These are phyloP conservation scores for Kodamaea hsintzibuensis DNA, from an alignment of 805 yeast genomes.

Conservation along the genomic window DNA sequence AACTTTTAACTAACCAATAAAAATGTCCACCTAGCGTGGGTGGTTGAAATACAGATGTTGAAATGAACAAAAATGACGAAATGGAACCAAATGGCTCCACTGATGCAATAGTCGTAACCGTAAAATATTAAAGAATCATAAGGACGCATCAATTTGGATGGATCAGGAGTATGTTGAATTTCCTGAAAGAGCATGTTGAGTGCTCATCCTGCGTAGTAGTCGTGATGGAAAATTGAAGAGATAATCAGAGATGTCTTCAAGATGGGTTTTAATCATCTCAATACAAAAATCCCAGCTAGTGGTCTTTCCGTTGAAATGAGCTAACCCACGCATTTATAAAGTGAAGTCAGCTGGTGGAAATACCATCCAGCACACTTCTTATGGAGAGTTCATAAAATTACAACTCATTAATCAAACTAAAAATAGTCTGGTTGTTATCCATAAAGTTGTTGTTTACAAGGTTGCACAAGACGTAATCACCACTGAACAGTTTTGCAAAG, in stretches of 20 bases:
- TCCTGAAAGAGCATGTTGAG: constrained; percentile 36
- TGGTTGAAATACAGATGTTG: constrained; percentile 17
- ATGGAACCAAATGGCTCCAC: constrained; percentile 4
- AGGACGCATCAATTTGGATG: constrained; percentile 14
- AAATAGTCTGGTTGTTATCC: constrained; percentile 56
- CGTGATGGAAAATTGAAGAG: neutral
- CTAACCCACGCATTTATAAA: too few relatives aligned
- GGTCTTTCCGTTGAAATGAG: too few relatives aligned
- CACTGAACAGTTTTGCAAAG: constrained; percentile 48
- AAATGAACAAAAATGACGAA: constrained; percentile 17
- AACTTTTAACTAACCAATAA: constrained; percentile 10
- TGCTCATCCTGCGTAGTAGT: constrained; percentile 26
- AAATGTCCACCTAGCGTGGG: constrained; percentile 4
- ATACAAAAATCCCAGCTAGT: too few relatives aligned
- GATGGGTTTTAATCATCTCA: neutral
- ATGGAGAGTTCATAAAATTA: neutral
- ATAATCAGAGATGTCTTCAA: neutral
- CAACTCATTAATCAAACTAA: constrained; percentile 47
- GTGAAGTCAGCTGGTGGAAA: too few relatives aligned
- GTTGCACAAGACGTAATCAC: constrained; percentile 74
- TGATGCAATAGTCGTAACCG: constrained; percentile 7
- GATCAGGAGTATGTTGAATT: constrained; percentile 27
- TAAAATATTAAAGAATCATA: constrained; percentile 10
- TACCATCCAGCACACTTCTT: neutral
- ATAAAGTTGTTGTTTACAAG: constrained; percentile 85